Evolutionary conservation across 2,329 filamentous ascomycete species (phyloP), one percentile per base, ranked within the genome.

Genomic region (Fusarium continuum): DNA sequence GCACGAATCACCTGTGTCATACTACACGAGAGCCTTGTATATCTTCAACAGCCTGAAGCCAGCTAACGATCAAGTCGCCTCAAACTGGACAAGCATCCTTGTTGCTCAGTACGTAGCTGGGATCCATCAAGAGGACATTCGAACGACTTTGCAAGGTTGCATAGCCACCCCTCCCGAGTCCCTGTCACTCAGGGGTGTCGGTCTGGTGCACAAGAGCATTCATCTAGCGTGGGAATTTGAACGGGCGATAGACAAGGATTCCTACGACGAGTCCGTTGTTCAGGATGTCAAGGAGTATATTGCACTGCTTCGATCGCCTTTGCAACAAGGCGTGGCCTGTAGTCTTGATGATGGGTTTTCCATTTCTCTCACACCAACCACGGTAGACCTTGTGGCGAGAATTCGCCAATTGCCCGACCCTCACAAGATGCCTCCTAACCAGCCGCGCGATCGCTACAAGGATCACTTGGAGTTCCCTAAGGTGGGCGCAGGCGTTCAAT

Each of bases 391-490:
- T 11, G 64, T 85, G 9, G 64, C 74, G n/a, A 75, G 69, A n/a
- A 80, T 86, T 17, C 76, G 78, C 22, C 58, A 70, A 8, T 72
- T 87, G 11, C 74, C 77, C 5, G 79, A 85, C 55, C 85, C 85
- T 44, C 76, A 82, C n/a, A 79, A 75, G 35, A 75, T 84, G 66
- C 67, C 77, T 3, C 78, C 80, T 8, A 82, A 83, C 70, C 82
- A 84, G 60, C 79, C 83, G 6, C 80, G 79, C 54, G 82, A 87
- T 64, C 80, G 78, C 25, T 85, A 84, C 71, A 79, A 77, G 55
- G 84, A 88, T 68, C 80, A 80, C 20, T 83, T 96, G 3, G 92
- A 95, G 73, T 94, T 94, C 55, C 91, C 91, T 6, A 91, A 91
- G 70, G 80, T 81, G 8, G 89, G 88, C 5, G 85, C 90, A 23